Evolutionary conservation across 768 basidiomycete genomes (phyloP).

Genomic region (Lactifluus subvellereus): DNA sequence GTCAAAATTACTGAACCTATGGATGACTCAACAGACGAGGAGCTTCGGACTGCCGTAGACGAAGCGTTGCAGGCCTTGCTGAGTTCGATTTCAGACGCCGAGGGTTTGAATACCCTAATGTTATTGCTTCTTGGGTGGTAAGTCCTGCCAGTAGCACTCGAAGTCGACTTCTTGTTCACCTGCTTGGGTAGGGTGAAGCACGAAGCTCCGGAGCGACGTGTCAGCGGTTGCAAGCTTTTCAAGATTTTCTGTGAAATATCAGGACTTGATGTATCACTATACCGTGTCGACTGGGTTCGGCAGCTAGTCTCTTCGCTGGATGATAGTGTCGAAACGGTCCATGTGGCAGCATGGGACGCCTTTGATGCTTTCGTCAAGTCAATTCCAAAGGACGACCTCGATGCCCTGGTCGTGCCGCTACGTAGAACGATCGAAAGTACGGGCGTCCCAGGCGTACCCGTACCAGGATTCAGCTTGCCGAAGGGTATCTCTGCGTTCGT

Average conservation of each 20-base stretch:
- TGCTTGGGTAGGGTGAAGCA: constrained; percentile 62
- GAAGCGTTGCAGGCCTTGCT: constrained; percentile 73
- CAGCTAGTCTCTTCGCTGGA: constrained; percentile 81
- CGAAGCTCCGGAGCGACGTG: constrained; percentile 61
- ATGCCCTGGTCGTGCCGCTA: constrained; percentile 84
- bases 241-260: constrained; percentile 78
- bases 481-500: constrained; percentile 83
- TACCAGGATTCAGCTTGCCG: constrained; percentile 80
- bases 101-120: constrained; percentile 89
- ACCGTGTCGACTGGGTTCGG: constrained; percentile 92
- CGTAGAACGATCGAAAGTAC: constrained; percentile 83
- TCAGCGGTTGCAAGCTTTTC: constrained; percentile 75
- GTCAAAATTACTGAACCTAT: constrained; percentile 71
- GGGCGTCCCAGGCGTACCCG: constrained; percentile 66
- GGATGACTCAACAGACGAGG: constrained; percentile 49
- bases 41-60: constrained; percentile 61
- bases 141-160: constrained; percentile 26
- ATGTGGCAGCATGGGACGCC: constrained; percentile 76
- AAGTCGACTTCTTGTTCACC: background rate
- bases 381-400: constrained; percentile 87
- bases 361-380: constrained; percentile 87
- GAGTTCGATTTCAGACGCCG: constrained; percentile 72
- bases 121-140: constrained; percentile 84
- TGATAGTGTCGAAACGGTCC: constrained; percentile 66
- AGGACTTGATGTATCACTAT: constrained; percentile 73